A percentile compares a stretch with the other conserved stretches of the same genome.
Evolutionary conservation across 441 rosid genomes (phyloP).

Genomic region (California macrophylla): DNA sequence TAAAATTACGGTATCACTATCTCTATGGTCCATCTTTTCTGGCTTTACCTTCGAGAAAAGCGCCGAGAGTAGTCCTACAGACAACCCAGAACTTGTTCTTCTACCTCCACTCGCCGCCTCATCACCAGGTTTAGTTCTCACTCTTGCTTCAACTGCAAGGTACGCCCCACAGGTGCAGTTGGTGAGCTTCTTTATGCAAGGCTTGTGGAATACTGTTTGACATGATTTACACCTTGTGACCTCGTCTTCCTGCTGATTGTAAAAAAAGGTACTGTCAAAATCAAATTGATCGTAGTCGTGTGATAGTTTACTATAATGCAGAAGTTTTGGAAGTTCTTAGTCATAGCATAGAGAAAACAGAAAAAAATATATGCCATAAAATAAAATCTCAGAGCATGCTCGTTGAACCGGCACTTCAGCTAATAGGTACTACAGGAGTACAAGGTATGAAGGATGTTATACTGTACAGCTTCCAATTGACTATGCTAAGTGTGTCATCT

Average conservation of each 20-base stretch:
- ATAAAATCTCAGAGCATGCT: background rate
- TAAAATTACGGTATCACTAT: constrained; percentile 40
- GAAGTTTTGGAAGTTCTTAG: constrained; percentile 5
- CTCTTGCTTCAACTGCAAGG: constrained; percentile 23
- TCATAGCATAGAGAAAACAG: background rate
- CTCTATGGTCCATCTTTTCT: constrained; percentile 31
- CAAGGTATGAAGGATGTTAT: background rate
- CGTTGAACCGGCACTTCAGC: background rate
- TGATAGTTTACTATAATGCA: background rate
- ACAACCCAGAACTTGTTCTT: constrained; percentile 35
- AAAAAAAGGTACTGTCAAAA: constrained; percentile 17
- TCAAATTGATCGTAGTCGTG: background rate
- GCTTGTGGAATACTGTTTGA: constrained; percentile 54
- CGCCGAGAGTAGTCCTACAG: constrained; percentile 45
- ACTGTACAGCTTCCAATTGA: background rate
- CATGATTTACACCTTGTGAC: constrained; percentile 59
- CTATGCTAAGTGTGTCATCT: background rate
- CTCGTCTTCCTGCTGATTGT: constrained; percentile 62
- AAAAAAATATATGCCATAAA: background rate
- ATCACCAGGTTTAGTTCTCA: constrained; percentile 23
- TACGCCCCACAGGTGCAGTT: constrained; percentile 57
- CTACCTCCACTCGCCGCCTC: constrained; percentile 28
- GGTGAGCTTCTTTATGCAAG: constrained; percentile 57
- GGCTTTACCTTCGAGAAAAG: constrained; percentile 50
- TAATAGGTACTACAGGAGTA: background rate